phyloP scores from a whole-genome alignment of 345 rosid genomes.

The Lumnitzera littorea region DNA sequence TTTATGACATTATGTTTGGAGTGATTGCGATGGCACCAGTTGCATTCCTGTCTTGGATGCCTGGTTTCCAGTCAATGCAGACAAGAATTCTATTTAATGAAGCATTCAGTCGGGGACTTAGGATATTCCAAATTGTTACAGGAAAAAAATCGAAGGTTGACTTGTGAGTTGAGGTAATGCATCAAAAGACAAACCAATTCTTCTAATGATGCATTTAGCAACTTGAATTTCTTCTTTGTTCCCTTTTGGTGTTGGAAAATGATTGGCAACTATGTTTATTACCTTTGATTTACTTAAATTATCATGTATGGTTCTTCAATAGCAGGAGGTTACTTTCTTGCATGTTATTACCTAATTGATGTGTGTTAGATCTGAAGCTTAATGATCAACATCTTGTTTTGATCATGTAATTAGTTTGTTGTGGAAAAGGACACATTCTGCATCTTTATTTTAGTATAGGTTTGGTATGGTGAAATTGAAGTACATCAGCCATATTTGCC shows the following conservation, averaged over 20 bases:
- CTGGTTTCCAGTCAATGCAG: conserved; percentile 93
- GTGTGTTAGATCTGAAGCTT: too few relatives aligned
- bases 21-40: conserved; percentile 77
- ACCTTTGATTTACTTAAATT: not conserved
- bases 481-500: too few relatives aligned
- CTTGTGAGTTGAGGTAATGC: conserved; percentile 29
- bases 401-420: too few relatives aligned
- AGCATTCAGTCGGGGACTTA: conserved; percentile 86
- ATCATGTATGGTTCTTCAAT: too few relatives aligned
- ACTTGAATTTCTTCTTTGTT: not conserved
- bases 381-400: too few relatives aligned
- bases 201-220: not conserved
- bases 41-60: conserved; percentile 87
- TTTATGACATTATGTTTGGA: conserved; percentile 73
- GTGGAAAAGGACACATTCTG: too few relatives aligned
- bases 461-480: too few relatives aligned
- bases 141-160: conserved; percentile 58
- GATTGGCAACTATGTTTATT: not conserved
- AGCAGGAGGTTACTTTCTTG: too few relatives aligned
- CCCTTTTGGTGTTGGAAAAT: not conserved
- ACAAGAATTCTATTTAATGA: conserved; percentile 81
- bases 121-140: conserved; percentile 70
- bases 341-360: too few relatives aligned
- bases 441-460: too few relatives aligned
- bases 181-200: not conserved